phyloP scores from a whole-genome alignment of 2,329 filamentous ascomycete genomes.

The Elsinoe perseae region DNA sequence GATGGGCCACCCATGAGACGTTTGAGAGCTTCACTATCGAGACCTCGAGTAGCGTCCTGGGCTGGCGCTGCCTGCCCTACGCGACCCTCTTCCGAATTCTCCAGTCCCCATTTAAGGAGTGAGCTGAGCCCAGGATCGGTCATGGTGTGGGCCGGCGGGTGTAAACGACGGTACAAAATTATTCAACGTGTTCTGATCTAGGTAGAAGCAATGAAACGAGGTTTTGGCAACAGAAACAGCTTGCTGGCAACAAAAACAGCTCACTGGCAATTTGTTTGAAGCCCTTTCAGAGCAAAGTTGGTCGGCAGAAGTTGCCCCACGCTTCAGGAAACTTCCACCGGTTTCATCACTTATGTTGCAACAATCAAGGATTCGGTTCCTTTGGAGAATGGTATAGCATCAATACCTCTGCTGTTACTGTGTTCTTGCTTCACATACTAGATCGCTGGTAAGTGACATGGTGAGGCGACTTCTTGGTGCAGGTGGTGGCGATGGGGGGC shows the following conservation, averaged over 20 bases:
- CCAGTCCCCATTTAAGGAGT: slow-evolving; percentile 70
- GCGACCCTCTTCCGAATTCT: slow-evolving; percentile 48
- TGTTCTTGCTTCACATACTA: too few species aligned
- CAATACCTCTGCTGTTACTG: too few species aligned
- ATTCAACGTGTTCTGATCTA: too few species aligned
- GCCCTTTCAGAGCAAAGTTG: background rate
- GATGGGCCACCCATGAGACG: slow-evolving; percentile 75
- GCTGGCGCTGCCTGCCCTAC: slow-evolving; percentile 26
- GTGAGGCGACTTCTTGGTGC: too few species aligned
- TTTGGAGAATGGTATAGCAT: background rate
- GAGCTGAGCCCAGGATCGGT: slow-evolving; percentile 62
- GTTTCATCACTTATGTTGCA: background rate
- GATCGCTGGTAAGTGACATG: too few species aligned
- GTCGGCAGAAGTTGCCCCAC: slow-evolving; percentile 11
- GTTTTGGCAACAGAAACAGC: too few species aligned
- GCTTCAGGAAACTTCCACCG: slow-evolving; percentile 19
- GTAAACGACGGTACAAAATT: background rate
- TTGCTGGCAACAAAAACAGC: too few species aligned
- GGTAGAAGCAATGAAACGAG: too few species aligned
- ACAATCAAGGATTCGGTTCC: background rate
- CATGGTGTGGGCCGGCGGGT: slow-evolving; percentile 24
- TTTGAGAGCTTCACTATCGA: slow-evolving; percentile 64
- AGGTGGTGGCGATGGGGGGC: background rate
- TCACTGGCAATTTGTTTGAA: background rate
- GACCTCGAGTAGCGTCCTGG: slow-evolving; percentile 33